Evolutionary conservation across 768 basidiomycete species (phyloP).

Genomic region (Trametes punicea): DNA sequence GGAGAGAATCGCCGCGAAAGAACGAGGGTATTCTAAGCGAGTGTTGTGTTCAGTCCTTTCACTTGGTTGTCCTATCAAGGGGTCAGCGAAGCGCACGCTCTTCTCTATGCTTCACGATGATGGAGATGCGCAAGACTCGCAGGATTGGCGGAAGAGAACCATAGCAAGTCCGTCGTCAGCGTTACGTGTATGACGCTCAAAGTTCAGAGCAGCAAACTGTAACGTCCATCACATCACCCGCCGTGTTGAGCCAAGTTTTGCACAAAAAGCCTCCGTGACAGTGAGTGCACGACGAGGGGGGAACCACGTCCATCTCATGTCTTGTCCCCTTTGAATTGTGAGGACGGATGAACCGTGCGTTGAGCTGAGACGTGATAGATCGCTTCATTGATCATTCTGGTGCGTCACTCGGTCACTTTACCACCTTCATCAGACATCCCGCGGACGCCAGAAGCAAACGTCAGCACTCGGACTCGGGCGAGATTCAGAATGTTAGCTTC

Average conservation of each 20-base stretch:
- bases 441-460: no score
- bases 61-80: background rate
- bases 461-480: no score
- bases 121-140: background rate
- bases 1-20: background rate
- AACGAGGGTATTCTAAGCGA: background rate
- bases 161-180: background rate
- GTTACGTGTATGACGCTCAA: background rate
- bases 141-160: conserved; percentile 9
- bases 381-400: no score
- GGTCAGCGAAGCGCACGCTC: background rate
- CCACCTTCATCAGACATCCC: no score
- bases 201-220: background rate
- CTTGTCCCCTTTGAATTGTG: background rate
- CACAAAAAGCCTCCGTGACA: background rate
- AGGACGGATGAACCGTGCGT: background rate
- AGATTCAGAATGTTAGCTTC: no score
- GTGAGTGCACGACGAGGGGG: background rate
- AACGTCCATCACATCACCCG: background rate
- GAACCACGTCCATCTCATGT: no score
- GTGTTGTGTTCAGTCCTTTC: background rate
- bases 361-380: no score
- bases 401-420: no score
- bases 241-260: background rate
- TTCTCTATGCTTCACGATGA: background rate